Conservation (phyloP, 345 rosid genomes). For the Boechera retrofracta region DNA sequence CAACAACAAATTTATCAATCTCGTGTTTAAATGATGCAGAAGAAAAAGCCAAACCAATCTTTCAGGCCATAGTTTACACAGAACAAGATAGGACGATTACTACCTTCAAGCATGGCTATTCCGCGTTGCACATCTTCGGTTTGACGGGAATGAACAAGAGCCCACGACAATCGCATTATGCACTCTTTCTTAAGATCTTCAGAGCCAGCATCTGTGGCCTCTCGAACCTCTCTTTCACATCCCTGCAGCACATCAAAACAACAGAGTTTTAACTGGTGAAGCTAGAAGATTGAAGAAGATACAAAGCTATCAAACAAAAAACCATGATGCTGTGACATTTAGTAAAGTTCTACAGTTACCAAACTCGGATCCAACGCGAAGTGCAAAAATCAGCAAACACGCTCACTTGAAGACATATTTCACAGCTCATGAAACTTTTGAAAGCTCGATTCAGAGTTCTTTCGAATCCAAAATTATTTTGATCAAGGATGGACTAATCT, state of each 20-base stretch:
- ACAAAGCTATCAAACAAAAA: background rate
- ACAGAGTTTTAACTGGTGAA: background rate
- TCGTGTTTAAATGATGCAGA: conserved; percentile 10
- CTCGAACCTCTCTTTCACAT: conserved; percentile 81
- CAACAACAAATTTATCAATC: background rate
- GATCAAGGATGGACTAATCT: background rate
- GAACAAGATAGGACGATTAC: background rate
- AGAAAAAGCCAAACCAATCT: background rate
- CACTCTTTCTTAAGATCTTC: conserved; percentile 65
- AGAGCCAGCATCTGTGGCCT: conserved; percentile 56
- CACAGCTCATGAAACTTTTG: background rate
- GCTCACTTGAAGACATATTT: background rate
- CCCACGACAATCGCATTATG: conserved; percentile 86
- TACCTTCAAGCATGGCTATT: conserved; percentile 85
- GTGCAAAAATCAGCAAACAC: conserved; percentile 5
- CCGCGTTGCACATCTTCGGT: conserved; percentile 83
- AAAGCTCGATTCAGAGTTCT: background rate
- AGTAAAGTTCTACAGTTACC: background rate
- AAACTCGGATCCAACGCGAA: conserved; percentile 2
- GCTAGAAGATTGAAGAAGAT: background rate
- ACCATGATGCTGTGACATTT: background rate
- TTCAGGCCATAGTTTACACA: background rate
- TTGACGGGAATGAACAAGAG: conserved; percentile 81
- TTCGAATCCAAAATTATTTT: background rate
- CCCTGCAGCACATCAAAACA: conserved; percentile 52